Percentiles rank a stretch among this genome's conserved stretches.
These are phyloP conservation scores for Lepiota brunneoincarnata DNA, from an alignment of 768 basidiomycete species.

Conservation along the genomic window DNA sequence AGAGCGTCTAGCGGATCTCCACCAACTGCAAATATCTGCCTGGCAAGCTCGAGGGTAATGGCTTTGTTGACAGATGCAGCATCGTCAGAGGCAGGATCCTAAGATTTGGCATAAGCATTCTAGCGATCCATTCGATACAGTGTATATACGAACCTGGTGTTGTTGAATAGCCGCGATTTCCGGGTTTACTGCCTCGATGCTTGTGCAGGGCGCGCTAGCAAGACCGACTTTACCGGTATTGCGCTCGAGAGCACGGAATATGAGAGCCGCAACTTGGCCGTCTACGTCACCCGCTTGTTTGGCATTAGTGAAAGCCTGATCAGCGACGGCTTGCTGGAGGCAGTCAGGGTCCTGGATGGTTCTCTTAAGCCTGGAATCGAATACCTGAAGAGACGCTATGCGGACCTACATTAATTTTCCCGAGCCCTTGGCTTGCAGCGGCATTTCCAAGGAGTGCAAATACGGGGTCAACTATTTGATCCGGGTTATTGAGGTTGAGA, in stretches of 20 bases:
- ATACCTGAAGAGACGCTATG: not conserved
- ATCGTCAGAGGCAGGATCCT: constrained; percentile 59
- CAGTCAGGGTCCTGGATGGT: constrained; percentile 50
- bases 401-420: constrained; percentile 46
- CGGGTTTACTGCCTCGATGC: constrained; percentile 54
- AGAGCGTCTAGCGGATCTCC: constrained; percentile 58
- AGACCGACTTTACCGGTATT: constrained; percentile 58
- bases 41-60: constrained; percentile 58
- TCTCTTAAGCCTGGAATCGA: not conserved
- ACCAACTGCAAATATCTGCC: constrained; percentile 62
- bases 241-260: constrained; percentile 64
- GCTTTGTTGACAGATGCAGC: constrained; percentile 64
- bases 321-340: constrained; percentile 63
- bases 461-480: constrained; percentile 55
- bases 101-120: not conserved
- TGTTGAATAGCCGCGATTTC: constrained; percentile 65
- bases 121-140: not conserved
- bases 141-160: constrained; percentile 41
- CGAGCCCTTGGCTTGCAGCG: constrained; percentile 54
- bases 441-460: constrained; percentile 65
- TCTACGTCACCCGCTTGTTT: constrained; percentile 57
- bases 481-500: constrained; percentile 56
- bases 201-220: constrained; percentile 45
- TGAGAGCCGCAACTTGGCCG: constrained; percentile 56
- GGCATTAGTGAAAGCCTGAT: constrained; percentile 72